Evolutionary conservation across 192 early-diverging fungal species (phyloP), one percentile per base, ranked within the genome.

Genomic region (Umbelopsis sp.): DNA sequence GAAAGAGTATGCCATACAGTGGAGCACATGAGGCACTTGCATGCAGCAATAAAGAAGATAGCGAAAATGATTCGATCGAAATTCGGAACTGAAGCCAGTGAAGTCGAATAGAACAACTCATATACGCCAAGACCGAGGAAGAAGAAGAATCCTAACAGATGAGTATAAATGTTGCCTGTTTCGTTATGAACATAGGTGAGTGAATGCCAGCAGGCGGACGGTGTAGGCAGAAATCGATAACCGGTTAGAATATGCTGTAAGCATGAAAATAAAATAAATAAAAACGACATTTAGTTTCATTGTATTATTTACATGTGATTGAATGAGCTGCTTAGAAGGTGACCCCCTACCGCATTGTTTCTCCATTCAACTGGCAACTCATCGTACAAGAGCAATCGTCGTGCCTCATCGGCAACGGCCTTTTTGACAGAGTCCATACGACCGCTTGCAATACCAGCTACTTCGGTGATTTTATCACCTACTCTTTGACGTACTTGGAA

Each of bases 141-240:
- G 53, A 86, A 82, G 36, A 87, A 66, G 43, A 88, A 87, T 12
- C 85, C 89, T 38, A 88, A 41, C 2, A 90, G 78, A 78, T 90
- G 89, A 10, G 89, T 87, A 77, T 83, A 90, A 66, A 90, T 90
- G 72, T 90, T 90, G 34, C 87, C 86, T 16, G 89, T 86, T 71
- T 91, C 89, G 51, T 91, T 91, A 71, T 91, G 89, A 38, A 89
- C 26, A 45, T 87, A 87, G 44, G 90, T 85, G 45, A 88, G 80
- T 17, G 88, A 89, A 67, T 83, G 69, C 65, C 85, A 84, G 69
- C 87, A 90, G 62, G 80, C 80, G 5, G 78, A 71, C n/a, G 81
- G 81, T 20, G 88, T 83, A 22, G 81, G 76, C 22, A 84, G 66
- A 71, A 87, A 87, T n/a, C 88, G 87, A 67, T 89, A 87, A 7